These are phyloP conservation scores for Colletotrichum sp. DNA, from an alignment of 2,329 filamentous ascomycete genomes.

Conservation along the genomic window DNA sequence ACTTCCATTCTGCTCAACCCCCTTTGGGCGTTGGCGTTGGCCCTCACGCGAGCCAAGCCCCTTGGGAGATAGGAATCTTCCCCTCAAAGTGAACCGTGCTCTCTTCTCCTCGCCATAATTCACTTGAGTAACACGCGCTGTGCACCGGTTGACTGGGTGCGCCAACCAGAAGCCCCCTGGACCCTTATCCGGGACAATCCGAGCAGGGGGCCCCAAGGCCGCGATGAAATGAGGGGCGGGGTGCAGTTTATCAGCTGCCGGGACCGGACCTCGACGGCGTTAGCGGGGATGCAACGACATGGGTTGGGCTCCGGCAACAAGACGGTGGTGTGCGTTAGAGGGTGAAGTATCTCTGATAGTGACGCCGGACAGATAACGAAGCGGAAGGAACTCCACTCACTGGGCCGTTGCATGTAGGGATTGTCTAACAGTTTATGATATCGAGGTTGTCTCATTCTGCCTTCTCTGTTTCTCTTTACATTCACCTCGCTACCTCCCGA, in stretches of 20 bases:
- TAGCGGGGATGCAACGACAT: neutral
- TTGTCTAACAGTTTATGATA: neutral
- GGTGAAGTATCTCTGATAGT: neutral
- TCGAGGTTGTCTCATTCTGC: neutral
- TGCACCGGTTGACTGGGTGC: neutral
- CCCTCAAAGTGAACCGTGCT: neutral
- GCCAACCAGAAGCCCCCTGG: neutral
- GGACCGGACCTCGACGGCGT: conserved; percentile 1
- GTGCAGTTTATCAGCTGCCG: neutral
- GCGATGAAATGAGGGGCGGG: neutral
- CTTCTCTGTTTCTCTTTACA: neutral
- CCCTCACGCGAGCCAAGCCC: neutral
- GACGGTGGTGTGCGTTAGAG: neutral
- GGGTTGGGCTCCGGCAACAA: neutral
- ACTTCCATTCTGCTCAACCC: neutral
- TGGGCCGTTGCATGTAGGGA: neutral
- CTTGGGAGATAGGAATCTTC: neutral
- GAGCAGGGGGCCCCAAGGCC: neutral
- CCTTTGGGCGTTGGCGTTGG: neutral
- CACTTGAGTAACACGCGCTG: neutral
- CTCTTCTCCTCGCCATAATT: neutral
- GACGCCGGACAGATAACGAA: neutral
- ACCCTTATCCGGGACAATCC: conserved; percentile 6
- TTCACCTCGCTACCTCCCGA: neutral
- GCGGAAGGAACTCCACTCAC: neutral